Evolutionary conservation across 768 basidiomycete genomes (phyloP), one percentile per base, ranked within the genome.

Genomic region (Cystoderma amianthinum): DNA sequence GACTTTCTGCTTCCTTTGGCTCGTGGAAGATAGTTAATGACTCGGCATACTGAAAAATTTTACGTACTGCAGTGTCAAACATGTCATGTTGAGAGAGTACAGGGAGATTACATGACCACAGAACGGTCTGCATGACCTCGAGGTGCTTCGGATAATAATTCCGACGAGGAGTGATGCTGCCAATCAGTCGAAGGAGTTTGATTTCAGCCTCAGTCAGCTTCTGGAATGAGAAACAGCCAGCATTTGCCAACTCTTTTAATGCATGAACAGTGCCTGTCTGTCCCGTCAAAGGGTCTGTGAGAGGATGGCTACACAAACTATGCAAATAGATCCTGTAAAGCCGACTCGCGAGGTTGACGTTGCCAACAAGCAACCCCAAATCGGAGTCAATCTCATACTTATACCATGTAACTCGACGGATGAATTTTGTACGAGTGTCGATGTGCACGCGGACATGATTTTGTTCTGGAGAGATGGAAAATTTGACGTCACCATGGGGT

Each of bases 201-300:
- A 50, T 36, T n/a, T 70, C 64, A 2, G 50, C 47, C 7, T 24
- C 1, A 16, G 44, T 44, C 11, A 72, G 52, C 33, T 42, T 51
- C 53, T 65, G 61, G 41, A 76, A 71, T 0, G 74, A 72, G 22
- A 45, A 53, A 25, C 54, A 64, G 6, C 55, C 44, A 4, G 67
- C 63, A 0, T 68, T 69, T 9, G 44, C 44, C 18, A 76, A 52
- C 33, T 64, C 50, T 36, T 56, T 47, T 15, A 74, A 48, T 1
- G 72, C 72, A 35, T 73, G 62, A 30, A 70, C 63, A 1, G 64
- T 63, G 3, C 74, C 74, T 0, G 66, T 68, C 5, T 64, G 63
- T 13, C 49, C 47, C 1, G 65, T 70, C 15, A 76, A 54, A 2
- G 69, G 68, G 51, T 76, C 74, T 9, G 59, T 55, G 12, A 67